phyloP scores from a whole-genome alignment of 2,329 filamentous ascomycete genomes.

The Ophiostoma perfectum region DNA sequence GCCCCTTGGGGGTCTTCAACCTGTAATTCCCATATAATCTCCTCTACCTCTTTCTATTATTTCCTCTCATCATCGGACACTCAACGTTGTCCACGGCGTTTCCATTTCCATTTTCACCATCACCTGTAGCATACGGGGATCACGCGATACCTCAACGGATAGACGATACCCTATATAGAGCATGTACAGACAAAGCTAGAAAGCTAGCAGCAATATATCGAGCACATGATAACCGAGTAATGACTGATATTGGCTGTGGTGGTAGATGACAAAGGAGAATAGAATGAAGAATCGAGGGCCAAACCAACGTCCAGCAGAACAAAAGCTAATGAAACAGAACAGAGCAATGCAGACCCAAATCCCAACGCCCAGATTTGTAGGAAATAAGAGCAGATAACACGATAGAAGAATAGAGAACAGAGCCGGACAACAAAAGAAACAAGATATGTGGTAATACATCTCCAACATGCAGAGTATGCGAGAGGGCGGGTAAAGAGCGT shows the following conservation, averaged over 20 bases:
- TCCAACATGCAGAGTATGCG: not conserved
- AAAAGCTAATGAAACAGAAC: conserved; percentile 3
- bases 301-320: not conserved
- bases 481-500: not conserved
- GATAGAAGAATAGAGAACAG: not conserved
- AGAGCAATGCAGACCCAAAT: conserved; percentile 18
- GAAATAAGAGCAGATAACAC: not conserved
- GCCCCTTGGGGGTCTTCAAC: conserved; percentile 50
- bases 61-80: conserved; percentile 12
- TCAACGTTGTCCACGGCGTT: conserved; percentile 21
- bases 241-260: not conserved
- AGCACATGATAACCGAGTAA: not conserved
- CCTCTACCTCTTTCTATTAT: not conserved
- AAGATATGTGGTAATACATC: conserved; percentile 4
- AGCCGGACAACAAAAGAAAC: not conserved
- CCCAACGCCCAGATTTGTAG: conserved; percentile 24
- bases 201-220: not conserved
- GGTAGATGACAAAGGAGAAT: not conserved
- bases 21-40: conserved; percentile 18
- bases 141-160: not conserved
- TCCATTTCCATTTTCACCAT: conserved; percentile 16
- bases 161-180: conserved; percentile 3
- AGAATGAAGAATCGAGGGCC: not conserved
- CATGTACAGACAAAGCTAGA: not conserved
- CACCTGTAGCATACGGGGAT: not conserved